These are phyloP conservation scores for Benincasa hispida DNA, from an alignment of 306 rosid species.

Conservation along the genomic window DNA sequence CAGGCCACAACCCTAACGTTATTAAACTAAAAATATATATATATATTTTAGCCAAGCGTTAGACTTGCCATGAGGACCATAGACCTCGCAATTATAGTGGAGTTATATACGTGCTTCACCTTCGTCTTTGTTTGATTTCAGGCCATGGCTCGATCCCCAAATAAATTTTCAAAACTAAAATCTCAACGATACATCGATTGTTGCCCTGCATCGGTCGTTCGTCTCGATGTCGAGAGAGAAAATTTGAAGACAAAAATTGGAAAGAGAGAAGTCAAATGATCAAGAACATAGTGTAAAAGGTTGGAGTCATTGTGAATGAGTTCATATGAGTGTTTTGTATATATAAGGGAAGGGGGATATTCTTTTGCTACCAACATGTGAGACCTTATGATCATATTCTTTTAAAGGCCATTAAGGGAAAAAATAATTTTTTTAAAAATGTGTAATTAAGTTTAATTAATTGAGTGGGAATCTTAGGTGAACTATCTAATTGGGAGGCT, in stretches of 20 bases:
- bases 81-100: conserved; percentile 7
- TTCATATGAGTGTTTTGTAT: conserved; percentile 11
- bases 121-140: neutral
- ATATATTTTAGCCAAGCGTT: conserved; percentile 70
- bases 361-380: neutral
- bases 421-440: neutral
- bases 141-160: conserved; percentile 38
- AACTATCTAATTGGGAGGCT: neutral
- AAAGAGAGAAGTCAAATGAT: neutral
- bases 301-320: conserved; percentile 15
- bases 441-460: neutral
- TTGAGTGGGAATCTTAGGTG: conserved; percentile 30
- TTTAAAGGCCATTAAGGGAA: conserved; percentile 11
- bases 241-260: neutral
- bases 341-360: conserved; percentile 13
- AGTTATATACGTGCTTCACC: conserved; percentile 9
- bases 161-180: neutral
- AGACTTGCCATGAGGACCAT: conserved; percentile 94
- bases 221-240: neutral
- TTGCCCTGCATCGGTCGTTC: neutral
- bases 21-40: no score
- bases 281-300: neutral
- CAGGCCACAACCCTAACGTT: no score
- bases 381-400: conserved; percentile 16
- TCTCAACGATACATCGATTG: neutral